phyloP scores from a whole-genome alignment of 306 rosid species.

The Cotoneaster glaucophyllus region DNA sequence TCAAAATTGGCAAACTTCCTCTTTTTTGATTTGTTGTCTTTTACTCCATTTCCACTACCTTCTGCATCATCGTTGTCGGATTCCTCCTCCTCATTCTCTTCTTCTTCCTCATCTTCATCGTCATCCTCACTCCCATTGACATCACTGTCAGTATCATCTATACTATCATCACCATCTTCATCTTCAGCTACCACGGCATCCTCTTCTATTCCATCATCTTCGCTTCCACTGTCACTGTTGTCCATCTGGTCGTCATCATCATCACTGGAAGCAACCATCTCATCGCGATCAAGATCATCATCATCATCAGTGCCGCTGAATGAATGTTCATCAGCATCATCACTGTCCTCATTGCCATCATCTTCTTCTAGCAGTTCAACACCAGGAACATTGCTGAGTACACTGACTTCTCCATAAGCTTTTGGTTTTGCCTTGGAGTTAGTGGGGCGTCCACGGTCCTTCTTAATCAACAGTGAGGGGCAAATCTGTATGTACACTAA shows the following conservation, averaged over 20 bases:
- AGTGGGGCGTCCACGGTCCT: conserved; percentile 81
- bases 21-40: conserved; percentile 39
- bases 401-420: conserved; percentile 68
- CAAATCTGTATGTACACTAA: conserved; percentile 52
- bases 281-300: conserved; percentile 34
- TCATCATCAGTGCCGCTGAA: conserved; percentile 30
- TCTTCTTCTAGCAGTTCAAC: conserved; percentile 50
- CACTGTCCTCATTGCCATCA: conserved; percentile 33
- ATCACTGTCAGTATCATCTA: conserved; percentile 28
- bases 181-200: conserved; percentile 25
- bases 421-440: conserved; percentile 69
- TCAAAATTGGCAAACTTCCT: conserved; percentile 60
- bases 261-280: conserved; percentile 29
- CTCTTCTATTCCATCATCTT: conserved; percentile 31
- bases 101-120: conserved; percentile 23
- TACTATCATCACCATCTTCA: conserved; percentile 25
- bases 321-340: conserved; percentile 25
- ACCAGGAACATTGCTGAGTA: conserved; percentile 60
- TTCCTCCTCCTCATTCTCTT: conserved; percentile 17
- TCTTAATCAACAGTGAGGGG: conserved; percentile 82
- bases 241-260: conserved; percentile 37
- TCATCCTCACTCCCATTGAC: conserved; percentile 25
- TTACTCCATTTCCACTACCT: conserved; percentile 25
- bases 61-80: conserved; percentile 6
- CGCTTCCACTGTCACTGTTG: conserved; percentile 33